These are phyloP conservation scores for Coemansia nantahalensis DNA, from an alignment of 192 early-diverging fungal genomes.

Conservation along the genomic window DNA sequence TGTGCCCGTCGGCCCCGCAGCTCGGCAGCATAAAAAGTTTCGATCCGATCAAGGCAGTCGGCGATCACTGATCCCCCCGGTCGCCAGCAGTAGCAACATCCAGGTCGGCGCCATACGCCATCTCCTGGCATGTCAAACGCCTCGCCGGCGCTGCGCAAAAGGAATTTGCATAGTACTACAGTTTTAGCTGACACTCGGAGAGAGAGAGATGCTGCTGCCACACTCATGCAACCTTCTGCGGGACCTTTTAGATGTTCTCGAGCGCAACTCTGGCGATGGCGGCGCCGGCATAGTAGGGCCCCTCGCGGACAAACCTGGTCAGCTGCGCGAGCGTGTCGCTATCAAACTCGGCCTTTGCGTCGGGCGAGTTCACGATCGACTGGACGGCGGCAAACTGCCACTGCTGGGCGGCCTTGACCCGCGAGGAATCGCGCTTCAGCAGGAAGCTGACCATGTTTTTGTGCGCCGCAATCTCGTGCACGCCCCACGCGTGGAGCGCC, in stretches of 20 bases:
- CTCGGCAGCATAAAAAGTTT: too few species aligned
- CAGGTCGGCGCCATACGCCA: too few species aligned
- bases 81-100: too few species aligned
- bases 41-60: too few species aligned
- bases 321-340: constrained; percentile 20
- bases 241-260: constrained; percentile 14
- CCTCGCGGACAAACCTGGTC: constrained; percentile 33
- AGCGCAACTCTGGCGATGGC: constrained; percentile 32
- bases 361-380: constrained; percentile 22
- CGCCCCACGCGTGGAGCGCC: constrained; percentile 41
- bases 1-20: too few species aligned
- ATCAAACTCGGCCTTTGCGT: constrained; percentile 35
- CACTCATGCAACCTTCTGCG: too few species aligned
- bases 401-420: constrained; percentile 39
- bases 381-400: constrained; percentile 46
- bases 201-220: too few species aligned
- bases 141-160: too few species aligned
- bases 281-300: constrained; percentile 36
- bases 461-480: constrained; percentile 43
- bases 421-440: constrained; percentile 42
- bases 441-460: constrained; percentile 38
- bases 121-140: too few species aligned
- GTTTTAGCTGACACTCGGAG: too few species aligned
- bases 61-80: too few species aligned
- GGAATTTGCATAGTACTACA: too few species aligned